A percentile compares a stretch with the other conserved stretches of the same genome.
These are phyloP conservation scores for Leccinum subgranulosum DNA, from an alignment of 768 basidiomycete genomes.

Conservation along the genomic window DNA sequence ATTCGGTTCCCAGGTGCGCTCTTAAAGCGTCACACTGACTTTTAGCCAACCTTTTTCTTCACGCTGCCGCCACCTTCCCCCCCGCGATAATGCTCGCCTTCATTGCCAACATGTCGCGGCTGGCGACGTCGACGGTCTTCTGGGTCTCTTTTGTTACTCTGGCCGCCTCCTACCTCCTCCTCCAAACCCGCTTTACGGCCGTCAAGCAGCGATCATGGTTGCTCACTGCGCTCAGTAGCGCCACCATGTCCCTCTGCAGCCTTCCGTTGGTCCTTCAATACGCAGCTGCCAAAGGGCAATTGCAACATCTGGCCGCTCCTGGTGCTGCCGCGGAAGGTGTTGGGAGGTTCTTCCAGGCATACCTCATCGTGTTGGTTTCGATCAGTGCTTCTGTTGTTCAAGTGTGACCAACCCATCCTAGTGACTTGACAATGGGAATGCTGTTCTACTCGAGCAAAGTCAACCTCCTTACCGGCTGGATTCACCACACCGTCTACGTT, in stretches of 20 bases:
- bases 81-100: constrained; percentile 22
- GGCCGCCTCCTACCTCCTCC: constrained; percentile 27
- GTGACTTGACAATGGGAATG: constrained; percentile 45
- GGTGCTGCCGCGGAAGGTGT: constrained; percentile 23
- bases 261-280: constrained; percentile 38
- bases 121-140: constrained; percentile 24
- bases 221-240: constrained; percentile 40
- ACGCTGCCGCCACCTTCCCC: constrained; percentile 18
- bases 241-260: constrained; percentile 39
- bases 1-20: constrained; percentile 17
- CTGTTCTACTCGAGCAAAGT: constrained; percentile 45
- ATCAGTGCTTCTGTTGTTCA: constrained; percentile 11
- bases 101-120: constrained; percentile 14
- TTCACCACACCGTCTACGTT: constrained; percentile 46
- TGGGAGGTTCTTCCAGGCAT: constrained; percentile 44
- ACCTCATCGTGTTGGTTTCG: constrained; percentile 35
- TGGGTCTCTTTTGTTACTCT: constrained; percentile 17
- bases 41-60: constrained; percentile 6
- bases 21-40: constrained; percentile 21
- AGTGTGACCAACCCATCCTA: constrained; percentile 19
- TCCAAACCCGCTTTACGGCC: constrained; percentile 31
- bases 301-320: constrained; percentile 24
- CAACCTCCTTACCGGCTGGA: constrained; percentile 54
- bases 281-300: constrained; percentile 21
- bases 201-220: constrained; percentile 47